These are phyloP conservation scores for Cystobasidium onofrii DNA, from an alignment of 768 basidiomycete species.

Conservation along the genomic window DNA sequence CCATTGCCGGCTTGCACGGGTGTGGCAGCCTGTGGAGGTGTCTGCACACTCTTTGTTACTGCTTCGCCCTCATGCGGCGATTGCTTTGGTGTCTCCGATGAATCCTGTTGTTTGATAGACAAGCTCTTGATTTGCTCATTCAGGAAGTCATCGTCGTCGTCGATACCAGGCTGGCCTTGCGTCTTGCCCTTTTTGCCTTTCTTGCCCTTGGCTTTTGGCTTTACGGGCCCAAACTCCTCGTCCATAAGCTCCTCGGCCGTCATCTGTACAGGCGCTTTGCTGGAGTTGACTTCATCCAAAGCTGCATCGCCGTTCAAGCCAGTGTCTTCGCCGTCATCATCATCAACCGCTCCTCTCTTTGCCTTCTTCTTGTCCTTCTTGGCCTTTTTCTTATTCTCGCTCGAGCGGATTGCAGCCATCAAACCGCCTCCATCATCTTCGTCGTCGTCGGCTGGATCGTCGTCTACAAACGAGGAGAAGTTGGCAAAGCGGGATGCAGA, in stretches of 20 bases:
- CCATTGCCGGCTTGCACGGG: conserved; percentile 1
- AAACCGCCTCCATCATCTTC: conserved; percentile 28
- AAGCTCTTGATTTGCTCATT: conserved; percentile 7
- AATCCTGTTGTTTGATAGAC: conserved; percentile 22
- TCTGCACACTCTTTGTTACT: conserved; percentile 34
- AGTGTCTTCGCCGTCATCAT: conserved; percentile 24
- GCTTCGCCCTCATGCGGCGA: conserved; percentile 2
- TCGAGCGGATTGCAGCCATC: background rate
- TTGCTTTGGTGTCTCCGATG: conserved; percentile 40
- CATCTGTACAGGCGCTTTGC: conserved; percentile 33
- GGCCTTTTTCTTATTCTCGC: conserved; percentile 40
- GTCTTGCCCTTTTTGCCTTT: conserved; percentile 51
- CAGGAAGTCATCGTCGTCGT: conserved; percentile 33
- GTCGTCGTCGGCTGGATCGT: conserved; percentile 18
- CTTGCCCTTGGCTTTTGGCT: conserved; percentile 28
- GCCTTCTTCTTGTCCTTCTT: conserved; percentile 50
- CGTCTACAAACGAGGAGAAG: conserved; percentile 20
- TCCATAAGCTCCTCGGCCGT: conserved; percentile 28
- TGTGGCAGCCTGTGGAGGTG: conserved; percentile 27
- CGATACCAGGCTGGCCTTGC: conserved; percentile 37
- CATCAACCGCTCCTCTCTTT: conserved; percentile 36
- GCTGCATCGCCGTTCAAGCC: conserved; percentile 6
- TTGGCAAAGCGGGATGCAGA: conserved; percentile 6
- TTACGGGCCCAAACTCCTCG: conserved; percentile 13
- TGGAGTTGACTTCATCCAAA: conserved; percentile 39